Conservation (phyloP, 75 land plant species). For the Pinus albicaulis region DNA sequence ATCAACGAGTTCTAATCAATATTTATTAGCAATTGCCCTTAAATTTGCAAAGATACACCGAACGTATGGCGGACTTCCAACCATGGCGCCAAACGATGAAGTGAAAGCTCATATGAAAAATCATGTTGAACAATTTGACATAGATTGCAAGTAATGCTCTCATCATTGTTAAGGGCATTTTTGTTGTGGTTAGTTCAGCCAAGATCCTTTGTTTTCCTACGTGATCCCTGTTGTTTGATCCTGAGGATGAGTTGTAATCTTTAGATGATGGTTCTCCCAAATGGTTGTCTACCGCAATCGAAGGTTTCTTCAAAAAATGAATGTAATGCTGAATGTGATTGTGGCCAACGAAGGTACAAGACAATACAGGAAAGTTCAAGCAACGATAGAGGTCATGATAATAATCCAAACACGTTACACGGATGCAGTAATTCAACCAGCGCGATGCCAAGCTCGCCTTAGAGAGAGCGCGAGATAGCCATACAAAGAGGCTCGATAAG, state of each 20-base stretch:
- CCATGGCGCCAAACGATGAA: constrained; percentile 11
- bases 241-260: not conserved
- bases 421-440: too few species aligned
- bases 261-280: constrained; percentile 13
- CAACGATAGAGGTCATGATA: too few species aligned
- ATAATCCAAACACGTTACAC: too few species aligned
- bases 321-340: constrained; percentile 14
- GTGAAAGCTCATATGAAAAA: constrained; percentile 14
- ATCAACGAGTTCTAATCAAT: too few species aligned
- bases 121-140: constrained; percentile 27
- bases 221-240: constrained; percentile 15
- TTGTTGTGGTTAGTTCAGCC: not conserved
- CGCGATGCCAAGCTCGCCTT: too few species aligned
- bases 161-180: constrained; percentile 28
- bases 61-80: constrained; percentile 38
- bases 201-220: not conserved
- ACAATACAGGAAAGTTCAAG: constrained; percentile 28
- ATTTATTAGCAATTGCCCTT: too few species aligned
- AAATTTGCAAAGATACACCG: too few species aligned
- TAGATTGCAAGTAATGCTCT: constrained; percentile 54
- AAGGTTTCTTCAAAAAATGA: constrained; percentile 16
- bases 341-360: constrained; percentile 66
- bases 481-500: too few species aligned
- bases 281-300: constrained; percentile 39
- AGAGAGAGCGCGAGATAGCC: too few species aligned